A percentile compares a stretch with the other conserved stretches of the same genome.
phyloP scores from a whole-genome alignment of 768 basidiomycete species.

The Suillus bovinus region DNA sequence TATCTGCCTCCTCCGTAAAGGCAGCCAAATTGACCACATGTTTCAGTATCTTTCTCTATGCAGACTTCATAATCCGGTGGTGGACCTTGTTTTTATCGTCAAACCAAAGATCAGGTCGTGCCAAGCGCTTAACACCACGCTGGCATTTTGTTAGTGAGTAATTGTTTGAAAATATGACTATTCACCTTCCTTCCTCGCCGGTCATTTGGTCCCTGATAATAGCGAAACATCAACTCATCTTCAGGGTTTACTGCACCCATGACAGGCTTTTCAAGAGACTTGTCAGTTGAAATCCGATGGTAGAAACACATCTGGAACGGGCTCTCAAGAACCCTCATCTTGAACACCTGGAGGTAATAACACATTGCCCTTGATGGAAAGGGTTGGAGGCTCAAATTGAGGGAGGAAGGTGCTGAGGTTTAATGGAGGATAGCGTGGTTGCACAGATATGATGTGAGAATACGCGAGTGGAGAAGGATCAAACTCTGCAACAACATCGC shows the following conservation, averaged over 20 bases:
- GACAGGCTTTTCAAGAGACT: not conserved
- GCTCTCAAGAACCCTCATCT: not conserved
- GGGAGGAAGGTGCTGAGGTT: not conserved
- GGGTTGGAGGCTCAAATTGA: not conserved
- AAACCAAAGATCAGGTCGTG: no score
- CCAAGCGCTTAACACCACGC: no score
- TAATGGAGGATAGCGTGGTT: not conserved
- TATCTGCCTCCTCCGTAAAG: not conserved
- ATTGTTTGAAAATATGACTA: not conserved
- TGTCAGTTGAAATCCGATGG: no score
- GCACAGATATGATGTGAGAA: not conserved
- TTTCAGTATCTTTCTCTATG: not conserved
- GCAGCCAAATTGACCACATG: not conserved
- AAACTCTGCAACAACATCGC: not conserved
- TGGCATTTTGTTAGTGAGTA: no score
- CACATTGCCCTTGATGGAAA: not conserved
- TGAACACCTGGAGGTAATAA: not conserved
- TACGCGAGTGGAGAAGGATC: not conserved
- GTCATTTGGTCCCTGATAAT: not conserved
- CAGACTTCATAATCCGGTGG: not conserved
- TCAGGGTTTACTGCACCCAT: not conserved
- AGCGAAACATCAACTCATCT: not conserved
- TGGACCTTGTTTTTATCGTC: no score
- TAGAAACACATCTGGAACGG: not conserved
- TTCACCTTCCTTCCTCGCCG: not conserved